Evolutionary conservation across 371 early-diverging fungal species (phyloP), one percentile per base, ranked within the genome.

Genomic region (Enteropsectra breve): DNA sequence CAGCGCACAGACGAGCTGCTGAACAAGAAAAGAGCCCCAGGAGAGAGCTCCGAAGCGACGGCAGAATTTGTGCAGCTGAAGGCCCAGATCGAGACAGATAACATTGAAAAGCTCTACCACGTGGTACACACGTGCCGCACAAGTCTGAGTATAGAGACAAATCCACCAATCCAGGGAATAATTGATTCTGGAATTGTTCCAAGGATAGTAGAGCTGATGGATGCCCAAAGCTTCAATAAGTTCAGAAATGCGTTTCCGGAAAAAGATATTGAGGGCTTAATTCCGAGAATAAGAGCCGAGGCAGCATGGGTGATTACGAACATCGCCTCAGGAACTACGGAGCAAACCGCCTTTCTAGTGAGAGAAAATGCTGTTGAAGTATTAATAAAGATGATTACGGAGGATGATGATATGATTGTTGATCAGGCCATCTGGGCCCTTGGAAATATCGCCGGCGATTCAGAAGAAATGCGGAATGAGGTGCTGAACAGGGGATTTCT

Each of bases 391-490:
- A 85, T 98, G 56, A 82, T 98, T 36, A 79, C 84, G 68, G 89
- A 89, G 59, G 82, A 82, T 29, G 86, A 85, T 63, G 81, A 85
- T 33, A 92, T 90, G 78, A 91, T 98, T 33, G 87, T 88, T 68
- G 99, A 98, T 82, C 97, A 97, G 85, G 92, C 92, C 56, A 94
- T 95, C 40, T 98, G 99, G 99, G 97, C 96, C 8, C 84, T 98
- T 40, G 97, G 97, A 67, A 98, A 98, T 83, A 96, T 98, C 83
- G 93, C 99, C 40, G 99, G 99, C 60, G 99, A 98, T 83, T 87
- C 87, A 71, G 87, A 96, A 56, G 76, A 77, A 6, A 91, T 90
- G 78, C 87, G 99, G 62, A 93, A 98, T 80, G 85, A 82, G 76
- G 92, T 94, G 18, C 83, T 97, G 46, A 78, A 85, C 2, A 80